These are phyloP conservation scores for Warburgia ugandensis DNA, from an alignment of 164 flowering plant genomes.

Conservation along the genomic window DNA sequence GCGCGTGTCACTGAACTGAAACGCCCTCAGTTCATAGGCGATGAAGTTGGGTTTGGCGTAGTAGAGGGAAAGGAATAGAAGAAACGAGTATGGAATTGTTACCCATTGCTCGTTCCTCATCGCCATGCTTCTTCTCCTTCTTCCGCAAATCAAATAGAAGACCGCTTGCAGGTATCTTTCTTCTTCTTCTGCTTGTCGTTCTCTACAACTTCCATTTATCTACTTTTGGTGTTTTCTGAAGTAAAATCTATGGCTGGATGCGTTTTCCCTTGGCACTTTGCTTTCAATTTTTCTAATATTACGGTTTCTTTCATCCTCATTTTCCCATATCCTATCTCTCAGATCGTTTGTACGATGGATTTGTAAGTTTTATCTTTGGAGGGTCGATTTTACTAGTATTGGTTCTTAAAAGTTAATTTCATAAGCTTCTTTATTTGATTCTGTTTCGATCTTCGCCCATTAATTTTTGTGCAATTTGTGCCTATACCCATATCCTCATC, in stretches of 20 bases:
- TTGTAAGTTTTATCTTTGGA: background rate
- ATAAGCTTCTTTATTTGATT: background rate
- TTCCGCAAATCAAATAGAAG: background rate
- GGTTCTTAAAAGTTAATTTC: background rate
- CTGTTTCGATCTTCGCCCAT: background rate
- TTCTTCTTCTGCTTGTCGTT: background rate
- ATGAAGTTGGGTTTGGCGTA: too few species aligned
- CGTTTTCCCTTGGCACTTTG: background rate
- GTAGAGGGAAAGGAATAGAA: too few species aligned
- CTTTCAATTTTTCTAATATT: background rate
- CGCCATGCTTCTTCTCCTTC: conserved; percentile 5
- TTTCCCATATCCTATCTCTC: background rate
- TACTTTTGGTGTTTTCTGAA: background rate
- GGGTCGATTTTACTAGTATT: background rate
- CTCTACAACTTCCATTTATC: background rate
- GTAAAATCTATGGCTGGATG: background rate
- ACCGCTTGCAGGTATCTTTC: conserved; percentile 4
- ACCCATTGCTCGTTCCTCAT: conserved; percentile 9
- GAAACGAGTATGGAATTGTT: too few species aligned
- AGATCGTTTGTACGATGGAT: background rate
- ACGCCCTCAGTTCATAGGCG: too few species aligned
- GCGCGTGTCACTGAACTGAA: too few species aligned
- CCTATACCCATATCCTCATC: background rate
- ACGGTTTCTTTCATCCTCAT: background rate
- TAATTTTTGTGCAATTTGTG: background rate